Conservation (phyloP, 1,139 yeast species). For the Eremothecium cymbalariae region DNA sequence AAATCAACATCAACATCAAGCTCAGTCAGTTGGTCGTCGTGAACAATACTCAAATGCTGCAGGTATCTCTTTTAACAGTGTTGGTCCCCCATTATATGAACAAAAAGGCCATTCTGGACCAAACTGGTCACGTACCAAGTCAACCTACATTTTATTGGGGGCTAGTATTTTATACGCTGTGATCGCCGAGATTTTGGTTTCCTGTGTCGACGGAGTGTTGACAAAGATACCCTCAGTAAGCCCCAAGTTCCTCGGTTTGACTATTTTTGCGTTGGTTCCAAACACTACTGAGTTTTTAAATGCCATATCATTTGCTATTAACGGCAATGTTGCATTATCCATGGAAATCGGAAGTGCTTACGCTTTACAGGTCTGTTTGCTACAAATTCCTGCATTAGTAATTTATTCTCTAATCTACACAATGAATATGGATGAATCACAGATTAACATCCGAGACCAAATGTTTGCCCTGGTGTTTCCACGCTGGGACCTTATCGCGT, state of each 20-base stretch:
- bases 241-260: conserved; percentile 86
- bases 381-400: conserved; percentile 89
- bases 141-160: conserved; percentile 72
- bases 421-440: conserved; percentile 30
- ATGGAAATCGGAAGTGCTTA: conserved; percentile 99
- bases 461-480: conserved; percentile 87
- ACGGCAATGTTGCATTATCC: conserved; percentile 90
- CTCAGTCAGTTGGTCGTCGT: conserved; percentile 1
- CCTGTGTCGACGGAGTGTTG: conserved; percentile 85
- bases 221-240: conserved; percentile 59
- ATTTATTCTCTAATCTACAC: conserved; percentile 53
- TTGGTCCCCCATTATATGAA: conserved; percentile 27
- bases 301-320: conserved; percentile 92
- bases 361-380: conserved; percentile 89
- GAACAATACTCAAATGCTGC: not conserved
- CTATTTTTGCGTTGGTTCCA: conserved; percentile 92
- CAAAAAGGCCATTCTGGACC: conserved; percentile 83
- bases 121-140: conserved; percentile 85
- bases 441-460: conserved; percentile 35
- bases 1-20: conserved; percentile 4
- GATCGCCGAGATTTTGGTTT: conserved; percentile 91
- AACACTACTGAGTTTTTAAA: conserved; percentile 94
- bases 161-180: conserved; percentile 86
- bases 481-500: conserved; percentile 88
- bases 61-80: conserved; percentile 4